These are phyloP conservation scores for Hanseniaspora uvarum DNA, from an alignment of 1,139 yeast genomes.

Conservation along the genomic window DNA sequence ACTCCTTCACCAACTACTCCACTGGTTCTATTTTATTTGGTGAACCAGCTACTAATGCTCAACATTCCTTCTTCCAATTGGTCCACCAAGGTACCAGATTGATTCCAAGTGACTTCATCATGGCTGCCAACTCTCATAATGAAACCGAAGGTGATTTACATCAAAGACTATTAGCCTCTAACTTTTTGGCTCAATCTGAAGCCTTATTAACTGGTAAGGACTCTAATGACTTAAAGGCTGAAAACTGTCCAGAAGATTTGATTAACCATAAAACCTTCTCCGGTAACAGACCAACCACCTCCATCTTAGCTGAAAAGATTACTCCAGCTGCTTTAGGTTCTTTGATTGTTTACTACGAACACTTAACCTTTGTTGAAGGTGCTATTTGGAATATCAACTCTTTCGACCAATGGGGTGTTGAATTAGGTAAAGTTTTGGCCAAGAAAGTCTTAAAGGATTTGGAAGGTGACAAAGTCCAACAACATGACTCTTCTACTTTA, in stretches of 20 bases:
- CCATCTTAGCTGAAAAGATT: constrained; percentile 86
- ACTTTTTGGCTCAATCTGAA: constrained; percentile 96
- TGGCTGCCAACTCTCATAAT: constrained; percentile 96
- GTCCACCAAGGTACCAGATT: constrained; percentile 98
- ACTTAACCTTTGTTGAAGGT: constrained; percentile 93
- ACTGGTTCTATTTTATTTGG: constrained; percentile 94
- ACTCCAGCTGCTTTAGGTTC: constrained; percentile 96
- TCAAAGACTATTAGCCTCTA: constrained; percentile 95
- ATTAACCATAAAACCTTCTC: constrained; percentile 93
- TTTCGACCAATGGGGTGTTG: constrained; percentile 99
- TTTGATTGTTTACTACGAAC: constrained; percentile 94
- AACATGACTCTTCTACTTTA: constrained; percentile 86
- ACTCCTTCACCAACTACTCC: constrained; percentile 82
- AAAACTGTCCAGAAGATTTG: constrained; percentile 76
- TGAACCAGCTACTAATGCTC: constrained; percentile 98
- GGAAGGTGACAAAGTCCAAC: constrained; percentile 47
- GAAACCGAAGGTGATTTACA: constrained; percentile 90
- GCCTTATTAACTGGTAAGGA: constrained; percentile 95
- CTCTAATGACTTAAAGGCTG: constrained; percentile 71
- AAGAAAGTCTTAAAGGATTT: constrained; percentile 88
- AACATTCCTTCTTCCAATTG: constrained; percentile 98
- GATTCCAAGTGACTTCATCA: constrained; percentile 90
- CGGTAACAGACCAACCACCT: constrained; percentile 98
- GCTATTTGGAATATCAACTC: constrained; percentile 99
- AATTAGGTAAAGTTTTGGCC: constrained; percentile 94